phyloP scores from a whole-genome alignment of 805 yeast genomes.

The Yarrowia sp. region DNA sequence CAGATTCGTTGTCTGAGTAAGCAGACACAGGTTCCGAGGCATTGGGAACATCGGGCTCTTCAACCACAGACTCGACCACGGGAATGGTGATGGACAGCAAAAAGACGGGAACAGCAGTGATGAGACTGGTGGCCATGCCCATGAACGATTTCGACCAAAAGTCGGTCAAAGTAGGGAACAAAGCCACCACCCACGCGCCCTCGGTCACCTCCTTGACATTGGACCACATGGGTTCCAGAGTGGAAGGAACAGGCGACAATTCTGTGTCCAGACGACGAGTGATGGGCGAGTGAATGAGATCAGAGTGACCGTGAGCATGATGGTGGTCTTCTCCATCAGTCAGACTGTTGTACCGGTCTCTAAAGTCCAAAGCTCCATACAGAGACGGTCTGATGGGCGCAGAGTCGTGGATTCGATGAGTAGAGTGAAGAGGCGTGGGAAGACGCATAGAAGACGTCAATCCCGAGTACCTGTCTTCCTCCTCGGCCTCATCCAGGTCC shows the following conservation, averaged over 20 bases:
- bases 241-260: neutral
- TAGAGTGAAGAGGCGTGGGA: neutral
- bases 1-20: neutral
- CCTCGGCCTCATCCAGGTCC: slow-evolving; percentile 26
- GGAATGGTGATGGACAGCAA: slow-evolving; percentile 40
- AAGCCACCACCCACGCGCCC: slow-evolving; percentile 1
- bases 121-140: slow-evolving; percentile 28
- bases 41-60: neutral
- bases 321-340: neutral
- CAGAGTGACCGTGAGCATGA: neutral
- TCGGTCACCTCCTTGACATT: slow-evolving; percentile 3
- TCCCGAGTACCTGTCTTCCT: slow-evolving; percentile 32
- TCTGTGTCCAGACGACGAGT: neutral
- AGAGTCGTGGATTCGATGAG: slow-evolving; percentile 2
- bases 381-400: slow-evolving; percentile 40
- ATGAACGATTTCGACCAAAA: slow-evolving; percentile 28
- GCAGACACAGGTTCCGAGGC: slow-evolving; percentile 6
- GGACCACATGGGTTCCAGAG: slow-evolving; percentile 14
- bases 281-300: neutral
- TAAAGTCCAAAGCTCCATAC: slow-evolving; percentile 42
- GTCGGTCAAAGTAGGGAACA: slow-evolving; percentile 30
- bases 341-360: slow-evolving; percentile 31
- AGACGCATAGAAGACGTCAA: slow-evolving; percentile 27
- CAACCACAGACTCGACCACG: slow-evolving; percentile 32
- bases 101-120: slow-evolving; percentile 34